Evolutionary conservation across 148 eudicot species (phyloP), one percentile per base, ranked within the genome.

Genomic region (Silene conica): DNA sequence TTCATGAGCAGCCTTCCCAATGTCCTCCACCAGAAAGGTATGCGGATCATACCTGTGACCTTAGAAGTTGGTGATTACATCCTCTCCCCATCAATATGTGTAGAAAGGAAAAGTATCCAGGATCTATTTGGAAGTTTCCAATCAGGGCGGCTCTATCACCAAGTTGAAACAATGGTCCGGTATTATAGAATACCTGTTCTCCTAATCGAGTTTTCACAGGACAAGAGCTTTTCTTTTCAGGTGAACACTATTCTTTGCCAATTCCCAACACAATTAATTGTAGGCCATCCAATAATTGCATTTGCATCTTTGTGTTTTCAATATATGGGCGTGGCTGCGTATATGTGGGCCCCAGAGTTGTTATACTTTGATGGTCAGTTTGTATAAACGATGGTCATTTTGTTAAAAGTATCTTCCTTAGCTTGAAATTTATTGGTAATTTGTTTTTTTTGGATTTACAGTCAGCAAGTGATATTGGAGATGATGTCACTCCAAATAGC

Each of bases 1-100:
- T 96, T 96, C 83, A 96, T 96, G 99, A 96, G 99, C 83, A 96
- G 94, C 87, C 92, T 96, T 79, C 99, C 99, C 16, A 96, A 96
- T 84, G 99, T 96, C 56, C 97, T 96, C 59, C 97, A 96, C 84
- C 97, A 96, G 78, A 96, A 87, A 86, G 97, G 96, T 71, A 89
- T 96, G 92, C 92, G 90, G 71, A 96, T 96, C 62, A 88, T 89
- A 67, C 99, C 99, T 50, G 94, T 96, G 81, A 89, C 90, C 58
- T 83, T 96, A 79, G 99, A 96, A 86, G 97, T 96, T 73, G 99
- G 99, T 77, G 99, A 96, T 73, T 96, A 96, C 80, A 92, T 96
- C 61, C 89, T 96, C 25, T 96, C 99, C 55, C 99, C 99, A 45
- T 71, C 70, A 69, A 90, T 96, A 83, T 96, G 99, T 74, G 96